A percentile compares a stretch with the other conserved stretches of the same genome.
phyloP scores from a whole-genome alignment of 768 basidiomycete species.

The Phanerochaete carnosa region DNA sequence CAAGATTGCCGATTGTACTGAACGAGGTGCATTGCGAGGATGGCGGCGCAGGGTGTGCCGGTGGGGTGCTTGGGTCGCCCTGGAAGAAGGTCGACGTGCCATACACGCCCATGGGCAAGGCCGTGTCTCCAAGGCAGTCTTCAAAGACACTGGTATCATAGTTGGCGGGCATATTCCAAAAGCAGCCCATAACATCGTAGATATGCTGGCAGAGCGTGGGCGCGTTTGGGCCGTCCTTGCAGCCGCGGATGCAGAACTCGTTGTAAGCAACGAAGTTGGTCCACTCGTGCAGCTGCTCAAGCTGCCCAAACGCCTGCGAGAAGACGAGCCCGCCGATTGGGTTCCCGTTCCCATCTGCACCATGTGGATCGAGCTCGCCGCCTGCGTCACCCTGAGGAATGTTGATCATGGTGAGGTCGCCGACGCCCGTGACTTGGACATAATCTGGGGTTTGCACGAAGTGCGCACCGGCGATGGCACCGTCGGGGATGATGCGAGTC shows the following conservation, averaged over 20 bases:
- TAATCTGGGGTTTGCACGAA: constrained; percentile 74
- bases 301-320: constrained; percentile 59
- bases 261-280: constrained; percentile 62
- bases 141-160: constrained; percentile 39
- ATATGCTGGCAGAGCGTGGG: constrained; percentile 60
- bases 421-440: constrained; percentile 66
- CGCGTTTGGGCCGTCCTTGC: constrained; percentile 49
- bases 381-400: constrained; percentile 56
- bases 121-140: constrained; percentile 48
- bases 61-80: constrained; percentile 52
- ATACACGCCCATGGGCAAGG: constrained; percentile 68
- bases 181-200: constrained; percentile 52
- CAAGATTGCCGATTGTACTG: constrained; percentile 49
- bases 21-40: constrained; percentile 58
- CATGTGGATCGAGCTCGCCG: constrained; percentile 72
- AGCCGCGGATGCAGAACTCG: constrained; percentile 73
- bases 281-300: constrained; percentile 69
- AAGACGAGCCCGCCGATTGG: constrained; percentile 72
- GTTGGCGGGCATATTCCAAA: constrained; percentile 58
- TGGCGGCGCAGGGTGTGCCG: constrained; percentile 52
- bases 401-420: constrained; percentile 64
- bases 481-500: constrained; percentile 67
- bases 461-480: constrained; percentile 64
- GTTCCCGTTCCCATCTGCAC: constrained; percentile 55
- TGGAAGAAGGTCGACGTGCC: constrained; percentile 65